A percentile compares a stretch with the other conserved stretches of the same genome.
These are phyloP conservation scores for Laetiporus sulphureus DNA, from an alignment of 1,284 basidiomycete species.

Conservation along the genomic window DNA sequence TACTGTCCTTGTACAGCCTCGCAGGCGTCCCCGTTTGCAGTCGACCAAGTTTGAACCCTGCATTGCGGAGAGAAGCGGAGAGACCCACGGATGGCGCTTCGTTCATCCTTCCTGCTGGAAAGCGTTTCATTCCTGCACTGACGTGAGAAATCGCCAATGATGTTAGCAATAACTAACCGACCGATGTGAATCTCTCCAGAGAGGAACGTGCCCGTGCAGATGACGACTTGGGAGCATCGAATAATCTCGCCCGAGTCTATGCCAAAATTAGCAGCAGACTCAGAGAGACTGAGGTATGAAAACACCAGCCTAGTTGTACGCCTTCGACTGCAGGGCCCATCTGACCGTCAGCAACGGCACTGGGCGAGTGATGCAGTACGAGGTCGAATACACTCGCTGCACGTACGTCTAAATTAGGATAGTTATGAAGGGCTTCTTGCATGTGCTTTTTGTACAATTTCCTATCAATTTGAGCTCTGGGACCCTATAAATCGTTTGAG, in stretches of 20 bases:
- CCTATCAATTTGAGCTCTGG: slow-evolving; percentile 83
- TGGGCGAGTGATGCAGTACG: slow-evolving; percentile 46
- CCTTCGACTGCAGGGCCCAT: slow-evolving; percentile 54
- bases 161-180: slow-evolving; percentile 15
- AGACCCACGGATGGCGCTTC: slow-evolving; percentile 72
- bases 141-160: slow-evolving; percentile 1
- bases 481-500: slow-evolving; percentile 47
- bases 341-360: slow-evolving; percentile 19
- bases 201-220: slow-evolving; percentile 89
- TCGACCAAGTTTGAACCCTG: slow-evolving; percentile 77
- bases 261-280: not conserved
- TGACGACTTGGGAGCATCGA: slow-evolving; percentile 72
- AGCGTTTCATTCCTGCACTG: slow-evolving; percentile 65
- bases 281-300: not conserved
- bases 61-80: slow-evolving; percentile 65
- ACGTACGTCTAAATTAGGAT: slow-evolving; percentile 63
- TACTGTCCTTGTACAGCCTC: slow-evolving; percentile 62
- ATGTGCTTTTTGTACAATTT: slow-evolving; percentile 78
- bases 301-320: slow-evolving; percentile 57
- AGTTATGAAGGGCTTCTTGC: slow-evolving; percentile 60
- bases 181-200: slow-evolving; percentile 88
- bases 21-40: slow-evolving; percentile 91
- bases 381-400: slow-evolving; percentile 79
- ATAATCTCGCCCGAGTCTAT: slow-evolving; percentile 74
- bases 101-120: slow-evolving; percentile 78